Evolutionary conservation across 192 early-diverging fungal genomes (phyloP).

Genomic region (Chytriomyces sp.): DNA sequence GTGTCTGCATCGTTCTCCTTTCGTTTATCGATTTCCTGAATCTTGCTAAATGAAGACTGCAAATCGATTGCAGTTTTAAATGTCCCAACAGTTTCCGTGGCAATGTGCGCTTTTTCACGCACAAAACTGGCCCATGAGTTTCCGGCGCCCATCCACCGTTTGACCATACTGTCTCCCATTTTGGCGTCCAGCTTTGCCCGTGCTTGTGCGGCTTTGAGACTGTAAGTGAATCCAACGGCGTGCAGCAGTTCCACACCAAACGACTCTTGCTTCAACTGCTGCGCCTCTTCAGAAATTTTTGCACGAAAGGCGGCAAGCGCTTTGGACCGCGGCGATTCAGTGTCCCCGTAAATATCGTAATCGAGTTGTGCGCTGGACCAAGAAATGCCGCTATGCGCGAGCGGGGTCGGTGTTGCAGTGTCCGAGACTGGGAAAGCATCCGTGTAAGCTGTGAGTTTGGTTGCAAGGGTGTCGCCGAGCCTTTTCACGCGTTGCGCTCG

Average conservation of each 20-base stretch:
- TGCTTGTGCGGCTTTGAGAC: slow-evolving; percentile 85
- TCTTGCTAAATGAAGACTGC: slow-evolving; percentile 85
- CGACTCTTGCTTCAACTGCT: slow-evolving; percentile 85
- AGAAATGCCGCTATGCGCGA: not conserved
- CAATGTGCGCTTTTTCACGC: slow-evolving; percentile 90
- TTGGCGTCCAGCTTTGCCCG: slow-evolving; percentile 64
- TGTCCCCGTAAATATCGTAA: not conserved
- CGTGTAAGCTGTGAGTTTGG: slow-evolving; percentile 81
- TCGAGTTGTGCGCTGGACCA: slow-evolving; percentile 19
- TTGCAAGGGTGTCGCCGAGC: slow-evolving; percentile 72
- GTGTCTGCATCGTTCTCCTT: slow-evolving; percentile 48
- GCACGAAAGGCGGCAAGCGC: slow-evolving; percentile 45
- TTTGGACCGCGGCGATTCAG: not conserved
- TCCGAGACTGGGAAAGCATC: slow-evolving; percentile 59
- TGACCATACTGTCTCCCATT: slow-evolving; percentile 53
- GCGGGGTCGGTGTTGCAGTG: not conserved
- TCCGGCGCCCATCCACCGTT: slow-evolving; percentile 55
- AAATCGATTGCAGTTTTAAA: slow-evolving; percentile 91
- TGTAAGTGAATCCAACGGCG: slow-evolving; percentile 91
- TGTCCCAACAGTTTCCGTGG: slow-evolving; percentile 89
- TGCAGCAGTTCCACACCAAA: slow-evolving; percentile 94
- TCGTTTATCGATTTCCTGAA: slow-evolving; percentile 89
- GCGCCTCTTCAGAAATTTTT: slow-evolving; percentile 71
- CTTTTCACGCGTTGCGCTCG: slow-evolving; percentile 70
- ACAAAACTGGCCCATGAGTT: slow-evolving; percentile 47